Evolutionary conservation across 129 eudicot genomes (phyloP).

Genomic region (Tagetes erecta): DNA sequence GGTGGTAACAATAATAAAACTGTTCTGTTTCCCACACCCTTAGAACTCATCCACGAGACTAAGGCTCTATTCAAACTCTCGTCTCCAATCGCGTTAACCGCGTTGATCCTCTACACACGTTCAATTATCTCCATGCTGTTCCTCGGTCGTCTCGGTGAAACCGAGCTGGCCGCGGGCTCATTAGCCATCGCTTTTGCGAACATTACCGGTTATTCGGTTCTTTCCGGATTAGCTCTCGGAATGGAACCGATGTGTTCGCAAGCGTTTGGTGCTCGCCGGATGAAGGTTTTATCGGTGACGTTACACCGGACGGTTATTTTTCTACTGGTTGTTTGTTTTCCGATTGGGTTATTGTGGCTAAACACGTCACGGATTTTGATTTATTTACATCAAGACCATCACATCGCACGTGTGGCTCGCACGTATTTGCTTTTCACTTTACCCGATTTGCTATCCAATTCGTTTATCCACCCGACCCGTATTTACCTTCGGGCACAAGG

Average conservation of each 20-base stretch:
- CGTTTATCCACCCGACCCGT: constrained; percentile 63
- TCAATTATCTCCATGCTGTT: constrained; percentile 71
- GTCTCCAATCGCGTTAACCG: constrained; percentile 57
- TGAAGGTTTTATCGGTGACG: constrained; percentile 46
- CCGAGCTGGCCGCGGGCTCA: constrained; percentile 72
- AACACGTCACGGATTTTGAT: constrained; percentile 46
- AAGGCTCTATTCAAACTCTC: constrained; percentile 45
- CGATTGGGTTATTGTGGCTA: constrained; percentile 52
- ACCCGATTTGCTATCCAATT: constrained; percentile 62
- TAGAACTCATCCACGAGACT: constrained; percentile 31
- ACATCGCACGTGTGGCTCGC: constrained; percentile 48
- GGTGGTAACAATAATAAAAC: neutral
- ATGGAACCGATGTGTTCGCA: constrained; percentile 83
- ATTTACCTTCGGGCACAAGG: constrained; percentile 88
- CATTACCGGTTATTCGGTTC: constrained; percentile 70
- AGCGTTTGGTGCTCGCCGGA: constrained; percentile 71
- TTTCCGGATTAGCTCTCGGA: constrained; percentile 75
- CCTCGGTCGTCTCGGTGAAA: constrained; percentile 66
- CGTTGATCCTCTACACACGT: constrained; percentile 60
- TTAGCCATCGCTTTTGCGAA: constrained; percentile 80
- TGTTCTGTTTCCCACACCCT: constrained; percentile 7
- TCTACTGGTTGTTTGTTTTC: constrained; percentile 44
- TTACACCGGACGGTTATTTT: constrained; percentile 57
- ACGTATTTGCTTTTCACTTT: constrained; percentile 49
- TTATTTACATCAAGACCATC: constrained; percentile 50